A percentile compares a stretch with the other conserved stretches of the same genome.
Conservation (phyloP, 73 alveolate species). For the Paramecium sexaurelia region DNA sequence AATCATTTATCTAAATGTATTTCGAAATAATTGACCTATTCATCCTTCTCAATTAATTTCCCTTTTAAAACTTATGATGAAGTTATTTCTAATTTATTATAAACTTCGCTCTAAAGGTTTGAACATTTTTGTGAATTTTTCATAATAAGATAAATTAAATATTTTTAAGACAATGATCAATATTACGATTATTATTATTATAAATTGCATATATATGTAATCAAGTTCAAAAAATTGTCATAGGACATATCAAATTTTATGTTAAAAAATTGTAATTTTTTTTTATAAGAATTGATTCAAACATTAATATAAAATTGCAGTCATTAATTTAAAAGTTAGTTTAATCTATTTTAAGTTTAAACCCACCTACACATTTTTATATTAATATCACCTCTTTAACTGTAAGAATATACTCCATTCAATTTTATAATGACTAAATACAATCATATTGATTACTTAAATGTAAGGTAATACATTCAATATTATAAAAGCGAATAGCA, state of each 20-base stretch:
- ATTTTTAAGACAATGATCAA: background rate
- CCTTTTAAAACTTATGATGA: slow-evolving; percentile 3
- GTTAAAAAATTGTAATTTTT: background rate
- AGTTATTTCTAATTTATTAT: background rate
- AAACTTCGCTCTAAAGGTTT: background rate
- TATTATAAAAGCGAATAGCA: no score
- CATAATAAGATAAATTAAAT: background rate
- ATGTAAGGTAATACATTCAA: no score
- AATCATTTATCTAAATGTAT: background rate
- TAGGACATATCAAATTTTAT: background rate
- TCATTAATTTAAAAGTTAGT: no score
- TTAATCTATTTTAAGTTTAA: no score
- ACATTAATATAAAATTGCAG: no score
- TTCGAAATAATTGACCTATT: background rate
- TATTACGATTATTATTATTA: background rate
- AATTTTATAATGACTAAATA: no score
- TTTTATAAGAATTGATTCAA: background rate
- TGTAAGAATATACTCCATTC: no score
- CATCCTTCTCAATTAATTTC: background rate
- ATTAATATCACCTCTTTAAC: no score
- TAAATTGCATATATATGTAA: no score
- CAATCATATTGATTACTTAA: no score
- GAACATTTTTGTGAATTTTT: background rate
- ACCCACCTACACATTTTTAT: no score
- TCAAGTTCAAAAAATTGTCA: no score